Conservation (phyloP, 2,329 filamentous ascomycete genomes). For the Sphaerulina vaccinii region DNA sequence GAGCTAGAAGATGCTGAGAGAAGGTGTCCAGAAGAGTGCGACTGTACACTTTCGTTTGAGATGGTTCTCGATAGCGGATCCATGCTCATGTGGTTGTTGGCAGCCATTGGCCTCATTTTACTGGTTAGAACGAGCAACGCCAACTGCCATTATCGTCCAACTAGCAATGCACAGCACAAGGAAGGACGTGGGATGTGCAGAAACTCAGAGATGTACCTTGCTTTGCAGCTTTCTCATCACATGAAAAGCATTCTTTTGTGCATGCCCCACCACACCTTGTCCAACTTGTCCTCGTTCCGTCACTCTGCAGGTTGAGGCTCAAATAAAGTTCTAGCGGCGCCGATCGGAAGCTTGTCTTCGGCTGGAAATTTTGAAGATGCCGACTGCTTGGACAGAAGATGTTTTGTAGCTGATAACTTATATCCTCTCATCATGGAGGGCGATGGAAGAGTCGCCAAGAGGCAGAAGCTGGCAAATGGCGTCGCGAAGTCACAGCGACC, state of each 20-base stretch:
- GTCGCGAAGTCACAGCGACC: constrained; percentile 26
- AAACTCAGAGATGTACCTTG: too few relatives aligned
- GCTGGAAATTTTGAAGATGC: background rate
- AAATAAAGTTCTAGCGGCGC: background rate
- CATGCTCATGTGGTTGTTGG: constrained; percentile 15
- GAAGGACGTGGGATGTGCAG: constrained; percentile 5
- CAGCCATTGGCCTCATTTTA: constrained; percentile 10
- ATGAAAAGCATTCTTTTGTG: too few relatives aligned
- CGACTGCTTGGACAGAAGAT: too few relatives aligned
- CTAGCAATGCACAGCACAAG: constrained; percentile 5
- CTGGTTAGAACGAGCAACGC: background rate
- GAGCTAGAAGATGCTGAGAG: constrained; percentile 45
- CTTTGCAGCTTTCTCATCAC: too few relatives aligned
- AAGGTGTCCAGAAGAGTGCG: constrained; percentile 37
- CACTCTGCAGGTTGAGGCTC: too few relatives aligned
- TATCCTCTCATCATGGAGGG: constrained; percentile 13
- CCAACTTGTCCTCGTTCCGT: too few relatives aligned
- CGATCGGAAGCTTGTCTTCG: background rate
- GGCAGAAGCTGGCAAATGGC: constrained; percentile 61
- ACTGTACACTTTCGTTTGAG: constrained; percentile 35
- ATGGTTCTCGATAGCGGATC: constrained; percentile 27
- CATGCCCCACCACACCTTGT: background rate
- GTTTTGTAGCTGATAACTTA: too few relatives aligned
- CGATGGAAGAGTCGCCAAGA: constrained; percentile 55
- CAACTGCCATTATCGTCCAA: background rate